Evolutionary conservation across 2,329 filamentous ascomycete species (phyloP), one percentile per base, ranked within the genome.

Genomic region (Penicillium fuscoglaucum): DNA sequence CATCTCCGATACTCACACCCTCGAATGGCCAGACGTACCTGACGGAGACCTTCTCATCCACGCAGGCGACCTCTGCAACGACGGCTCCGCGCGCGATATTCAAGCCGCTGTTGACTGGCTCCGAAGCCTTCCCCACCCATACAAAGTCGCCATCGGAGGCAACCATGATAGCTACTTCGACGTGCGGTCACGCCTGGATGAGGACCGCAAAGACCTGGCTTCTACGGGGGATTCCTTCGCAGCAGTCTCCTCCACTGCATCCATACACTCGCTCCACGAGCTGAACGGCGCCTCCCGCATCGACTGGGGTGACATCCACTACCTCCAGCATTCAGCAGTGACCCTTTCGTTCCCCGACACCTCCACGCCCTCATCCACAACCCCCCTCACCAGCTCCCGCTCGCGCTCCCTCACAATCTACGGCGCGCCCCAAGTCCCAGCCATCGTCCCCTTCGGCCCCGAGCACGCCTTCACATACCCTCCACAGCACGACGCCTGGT

Each of bases 91-190:
- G 0, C 79, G 80, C 13, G 88, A 91, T 61, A 87, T 98, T 56
- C 91, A 96, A 77, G 79, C 78, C n/a, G 89, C 95, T 68, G 80
- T 97, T 44, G 85, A 96, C 78, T 97, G 91, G 91, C 80, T 97
- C 13, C 83, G 81, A 47, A 79, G 80, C 4, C 83, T 93, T 8
- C 90, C 90, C 0, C 91, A 96, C 70, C 77, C 78, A 37, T 83
- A 96, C 73, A 96, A 96, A 74, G 81, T 97, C 26, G 84, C 93
- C 37, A 86, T 98, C 33, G 86, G 87, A 33, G 93, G 93, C 1
- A 97, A 97, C 71, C 93, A 97, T 73, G 93, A 97, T 71, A 88
- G 86, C 67, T 96, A 86, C 79, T 89, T 96, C 61, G 93, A 96
- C 73, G 79, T 84, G 26, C 79, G 80, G 35, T 86, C 85, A 15